phyloP scores from a whole-genome alignment of 768 basidiomycete genomes.

The Panaeolus cyanescens region DNA sequence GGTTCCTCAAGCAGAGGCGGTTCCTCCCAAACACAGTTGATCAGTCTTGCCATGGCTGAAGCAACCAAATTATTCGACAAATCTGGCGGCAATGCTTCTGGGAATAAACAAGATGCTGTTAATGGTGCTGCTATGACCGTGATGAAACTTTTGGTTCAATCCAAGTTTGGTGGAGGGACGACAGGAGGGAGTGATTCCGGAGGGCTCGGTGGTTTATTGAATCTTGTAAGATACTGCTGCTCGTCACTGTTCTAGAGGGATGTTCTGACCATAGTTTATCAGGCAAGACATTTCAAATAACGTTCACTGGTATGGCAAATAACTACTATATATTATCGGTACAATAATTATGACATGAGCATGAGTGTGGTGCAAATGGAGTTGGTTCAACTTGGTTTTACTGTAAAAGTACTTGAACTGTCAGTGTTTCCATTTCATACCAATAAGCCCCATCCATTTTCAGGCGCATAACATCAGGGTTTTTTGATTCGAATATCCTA shows the following conservation, averaged over 20 bases:
- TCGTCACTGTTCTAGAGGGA: neutral
- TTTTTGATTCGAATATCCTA: no score
- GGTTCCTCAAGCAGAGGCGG: conserved; percentile 32
- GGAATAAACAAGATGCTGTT: conserved; percentile 82
- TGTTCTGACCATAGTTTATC: conserved; percentile 17
- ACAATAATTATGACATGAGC: no score
- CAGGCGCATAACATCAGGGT: no score
- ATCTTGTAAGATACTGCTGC: conserved; percentile 51
- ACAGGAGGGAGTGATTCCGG: conserved; percentile 70
- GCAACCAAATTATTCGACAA: conserved; percentile 75
- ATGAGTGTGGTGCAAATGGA: no score
- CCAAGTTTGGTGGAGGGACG: conserved; percentile 48
- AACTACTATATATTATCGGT: no score
- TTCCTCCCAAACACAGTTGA: conserved; percentile 61
- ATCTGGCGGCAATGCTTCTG: conserved; percentile 61
- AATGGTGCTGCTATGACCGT: conserved; percentile 85
- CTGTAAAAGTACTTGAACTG: no score
- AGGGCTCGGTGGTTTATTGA: conserved; percentile 61
- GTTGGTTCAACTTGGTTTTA: no score
- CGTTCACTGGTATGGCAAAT: no score
- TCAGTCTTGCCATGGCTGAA: conserved; percentile 87
- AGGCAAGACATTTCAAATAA: no score
- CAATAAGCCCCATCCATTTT: no score
- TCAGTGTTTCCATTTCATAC: no score
- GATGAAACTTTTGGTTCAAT: conserved; percentile 80